Percentiles rank a stretch among this genome's conserved stretches.
phyloP scores from a whole-genome alignment of 2,329 filamentous ascomycete genomes.

The Penicillium crustosum region DNA sequence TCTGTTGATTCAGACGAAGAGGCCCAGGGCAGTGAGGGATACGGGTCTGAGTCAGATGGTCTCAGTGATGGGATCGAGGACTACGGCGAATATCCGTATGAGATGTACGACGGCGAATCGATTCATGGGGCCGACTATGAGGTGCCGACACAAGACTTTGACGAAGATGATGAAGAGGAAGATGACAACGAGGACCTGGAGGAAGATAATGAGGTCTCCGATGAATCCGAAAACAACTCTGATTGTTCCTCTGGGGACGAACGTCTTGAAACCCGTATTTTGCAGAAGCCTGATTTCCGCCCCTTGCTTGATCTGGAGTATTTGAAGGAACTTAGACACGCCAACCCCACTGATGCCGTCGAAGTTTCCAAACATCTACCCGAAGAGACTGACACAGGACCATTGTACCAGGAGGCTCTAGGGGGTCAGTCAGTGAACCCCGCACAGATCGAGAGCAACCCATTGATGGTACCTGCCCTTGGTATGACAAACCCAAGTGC shows the following conservation, averaged over 20 bases:
- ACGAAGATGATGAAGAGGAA: background rate
- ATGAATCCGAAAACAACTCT: conserved; percentile 8
- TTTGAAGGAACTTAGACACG: background rate
- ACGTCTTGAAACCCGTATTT: background rate
- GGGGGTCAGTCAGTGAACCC: background rate
- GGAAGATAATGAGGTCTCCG: conserved; percentile 9
- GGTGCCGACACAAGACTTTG: background rate
- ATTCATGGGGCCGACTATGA: background rate
- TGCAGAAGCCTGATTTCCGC: background rate
- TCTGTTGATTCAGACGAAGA: conserved; percentile 8
- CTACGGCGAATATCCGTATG: background rate
- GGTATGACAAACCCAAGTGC: conserved; percentile 3
- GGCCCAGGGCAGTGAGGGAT: background rate
- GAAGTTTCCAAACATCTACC: conserved; percentile 1
- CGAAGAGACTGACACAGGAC: background rate
- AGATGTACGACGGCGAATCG: background rate
- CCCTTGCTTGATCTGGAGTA: background rate
- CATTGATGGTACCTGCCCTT: background rate
- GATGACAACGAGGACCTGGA: conserved; percentile 11
- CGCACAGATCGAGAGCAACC: background rate
- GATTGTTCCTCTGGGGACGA: background rate
- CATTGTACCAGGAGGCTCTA: background rate
- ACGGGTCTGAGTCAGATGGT: background rate
- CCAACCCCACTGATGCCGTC: background rate
- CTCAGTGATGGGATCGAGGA: background rate